Evolutionary conservation across 768 basidiomycete genomes (phyloP).

Genomic region (Auricularia sp.): DNA sequence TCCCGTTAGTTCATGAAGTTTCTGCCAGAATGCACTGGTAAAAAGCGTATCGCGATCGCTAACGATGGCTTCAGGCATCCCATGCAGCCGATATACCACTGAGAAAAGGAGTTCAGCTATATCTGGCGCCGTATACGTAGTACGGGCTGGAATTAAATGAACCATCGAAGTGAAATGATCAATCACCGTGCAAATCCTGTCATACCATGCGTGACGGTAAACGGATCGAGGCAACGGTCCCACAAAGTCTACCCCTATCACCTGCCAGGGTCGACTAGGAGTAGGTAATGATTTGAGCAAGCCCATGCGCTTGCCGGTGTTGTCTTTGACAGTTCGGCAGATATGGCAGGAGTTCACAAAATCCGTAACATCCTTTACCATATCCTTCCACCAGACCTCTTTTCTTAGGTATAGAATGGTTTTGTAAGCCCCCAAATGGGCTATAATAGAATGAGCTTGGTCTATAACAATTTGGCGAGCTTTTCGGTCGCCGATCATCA

Average conservation of each 20-base stretch:
- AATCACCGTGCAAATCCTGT: conserved; percentile 23
- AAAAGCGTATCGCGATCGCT: conserved; percentile 27
- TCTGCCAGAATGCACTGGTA: conserved; percentile 26
- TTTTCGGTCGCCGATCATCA: background rate
- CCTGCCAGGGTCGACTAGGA: conserved; percentile 16
- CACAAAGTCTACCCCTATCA: conserved; percentile 22
- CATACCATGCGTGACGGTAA: conserved; percentile 7
- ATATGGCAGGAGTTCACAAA: conserved; percentile 17
- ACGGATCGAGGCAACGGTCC: conserved; percentile 12
- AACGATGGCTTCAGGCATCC: conserved; percentile 21
- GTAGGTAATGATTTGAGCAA: conserved; percentile 11
- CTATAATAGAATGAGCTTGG: background rate
- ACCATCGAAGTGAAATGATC: conserved; percentile 20
- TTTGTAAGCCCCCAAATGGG: background rate
- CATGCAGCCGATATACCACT: conserved; percentile 22
- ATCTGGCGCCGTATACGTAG: conserved; percentile 13
- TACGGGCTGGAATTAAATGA: conserved; percentile 22
- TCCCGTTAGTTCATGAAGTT: conserved; percentile 19
- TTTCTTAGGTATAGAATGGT: background rate
- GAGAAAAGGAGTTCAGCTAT: conserved; percentile 21
- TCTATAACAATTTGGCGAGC: background rate
- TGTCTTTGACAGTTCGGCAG: conserved; percentile 17
- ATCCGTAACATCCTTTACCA: conserved; percentile 11
- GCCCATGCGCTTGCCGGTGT: conserved; percentile 12
- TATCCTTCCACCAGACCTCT: background rate